Percentiles rank a stretch among this genome's conserved stretches.
Evolutionary conservation across 495 filamentous ascomycete genomes (phyloP).

Genomic region (Bombardia bombarda): DNA sequence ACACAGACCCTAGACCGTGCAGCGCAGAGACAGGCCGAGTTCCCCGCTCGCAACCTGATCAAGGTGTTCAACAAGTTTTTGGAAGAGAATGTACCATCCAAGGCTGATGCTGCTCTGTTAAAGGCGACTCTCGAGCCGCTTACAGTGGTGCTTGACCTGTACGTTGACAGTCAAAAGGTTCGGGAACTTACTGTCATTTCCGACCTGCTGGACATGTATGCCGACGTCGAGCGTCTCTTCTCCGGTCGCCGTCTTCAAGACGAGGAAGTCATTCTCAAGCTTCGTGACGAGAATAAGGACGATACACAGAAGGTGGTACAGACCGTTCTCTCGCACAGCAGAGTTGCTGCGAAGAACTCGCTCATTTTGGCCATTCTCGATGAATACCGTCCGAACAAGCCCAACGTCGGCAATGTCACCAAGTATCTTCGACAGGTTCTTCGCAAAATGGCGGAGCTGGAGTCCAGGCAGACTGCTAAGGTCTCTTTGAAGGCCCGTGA

Average conservation of each 20-base stretch:
- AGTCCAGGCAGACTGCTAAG: slow-evolving; percentile 82
- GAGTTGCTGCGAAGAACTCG: slow-evolving; percentile 88
- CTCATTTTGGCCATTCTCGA: slow-evolving; percentile 86
- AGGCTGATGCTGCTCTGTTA: slow-evolving; percentile 57
- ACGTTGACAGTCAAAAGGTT: slow-evolving; percentile 79
- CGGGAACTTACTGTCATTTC: slow-evolving; percentile 84
- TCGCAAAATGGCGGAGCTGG: slow-evolving; percentile 81
- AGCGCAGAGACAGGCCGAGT: slow-evolving; percentile 67
- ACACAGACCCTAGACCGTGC: slow-evolving; percentile 79
- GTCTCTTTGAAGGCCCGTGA: slow-evolving; percentile 95
- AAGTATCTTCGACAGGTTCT: slow-evolving; percentile 81
- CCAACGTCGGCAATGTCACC: slow-evolving; percentile 75
- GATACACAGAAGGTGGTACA: slow-evolving; percentile 75
- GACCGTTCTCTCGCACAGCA: slow-evolving; percentile 87
- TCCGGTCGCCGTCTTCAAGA: slow-evolving; percentile 76
- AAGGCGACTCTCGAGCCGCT: slow-evolving; percentile 71
- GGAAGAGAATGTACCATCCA: slow-evolving; percentile 70
- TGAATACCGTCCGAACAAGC: slow-evolving; percentile 91
- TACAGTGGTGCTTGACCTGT: slow-evolving; percentile 70
- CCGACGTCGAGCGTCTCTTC: slow-evolving; percentile 77
- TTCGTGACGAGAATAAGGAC: slow-evolving; percentile 94
- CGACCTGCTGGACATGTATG: slow-evolving; percentile 69
- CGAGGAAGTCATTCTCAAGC: slow-evolving; percentile 88
- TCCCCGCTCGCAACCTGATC: slow-evolving; percentile 80
- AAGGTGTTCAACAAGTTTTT: slow-evolving; percentile 84